phyloP scores from a whole-genome alignment of 1,284 basidiomycete genomes.

The Ganoderma resinaceum region DNA sequence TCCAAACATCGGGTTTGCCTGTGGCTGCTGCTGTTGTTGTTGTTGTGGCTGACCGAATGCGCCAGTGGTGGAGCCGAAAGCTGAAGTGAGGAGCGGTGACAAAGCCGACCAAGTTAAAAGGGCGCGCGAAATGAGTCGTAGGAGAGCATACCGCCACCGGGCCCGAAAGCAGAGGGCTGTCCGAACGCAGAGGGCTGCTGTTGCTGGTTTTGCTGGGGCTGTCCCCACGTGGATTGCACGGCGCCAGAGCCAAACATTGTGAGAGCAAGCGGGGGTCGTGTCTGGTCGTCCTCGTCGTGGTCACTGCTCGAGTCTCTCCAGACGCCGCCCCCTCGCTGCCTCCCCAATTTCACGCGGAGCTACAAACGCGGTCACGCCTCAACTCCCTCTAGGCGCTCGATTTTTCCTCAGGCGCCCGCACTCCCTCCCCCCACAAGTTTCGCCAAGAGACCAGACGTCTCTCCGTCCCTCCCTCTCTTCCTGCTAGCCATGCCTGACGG shows the following conservation, averaged over 20 bases:
- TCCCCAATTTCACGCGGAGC: conserved; percentile 33
- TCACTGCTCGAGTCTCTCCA: conserved; percentile 22
- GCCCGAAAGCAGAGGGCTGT: conserved; percentile 51
- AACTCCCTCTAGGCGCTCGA: conserved; percentile 22
- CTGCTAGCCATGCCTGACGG: conserved; percentile 45
- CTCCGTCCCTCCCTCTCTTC: neutral
- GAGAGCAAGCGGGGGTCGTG: conserved; percentile 27
- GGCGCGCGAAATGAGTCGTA: conserved; percentile 40
- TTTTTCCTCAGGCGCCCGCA: conserved; percentile 31
- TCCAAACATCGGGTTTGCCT: conserved; percentile 83
- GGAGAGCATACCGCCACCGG: conserved; percentile 47
- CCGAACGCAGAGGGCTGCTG: conserved; percentile 54
- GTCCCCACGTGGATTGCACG: conserved; percentile 68
- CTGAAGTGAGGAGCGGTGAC: conserved; percentile 40
- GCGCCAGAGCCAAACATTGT: conserved; percentile 63
- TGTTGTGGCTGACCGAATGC: conserved; percentile 58
- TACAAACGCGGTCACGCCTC: conserved; percentile 32
- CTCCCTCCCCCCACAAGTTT: conserved; percentile 10
- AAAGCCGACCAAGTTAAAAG: conserved; percentile 35
- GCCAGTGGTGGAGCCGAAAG: conserved; percentile 48
- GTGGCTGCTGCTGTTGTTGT: conserved; percentile 59
- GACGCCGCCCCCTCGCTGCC: conserved; percentile 23
- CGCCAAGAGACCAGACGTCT: conserved; percentile 9
- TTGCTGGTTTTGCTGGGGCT: conserved; percentile 60
- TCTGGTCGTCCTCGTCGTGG: conserved; percentile 37